These are phyloP conservation scores for Ceriops tagal DNA, from an alignment of 345 rosid genomes.

Conservation along the genomic window DNA sequence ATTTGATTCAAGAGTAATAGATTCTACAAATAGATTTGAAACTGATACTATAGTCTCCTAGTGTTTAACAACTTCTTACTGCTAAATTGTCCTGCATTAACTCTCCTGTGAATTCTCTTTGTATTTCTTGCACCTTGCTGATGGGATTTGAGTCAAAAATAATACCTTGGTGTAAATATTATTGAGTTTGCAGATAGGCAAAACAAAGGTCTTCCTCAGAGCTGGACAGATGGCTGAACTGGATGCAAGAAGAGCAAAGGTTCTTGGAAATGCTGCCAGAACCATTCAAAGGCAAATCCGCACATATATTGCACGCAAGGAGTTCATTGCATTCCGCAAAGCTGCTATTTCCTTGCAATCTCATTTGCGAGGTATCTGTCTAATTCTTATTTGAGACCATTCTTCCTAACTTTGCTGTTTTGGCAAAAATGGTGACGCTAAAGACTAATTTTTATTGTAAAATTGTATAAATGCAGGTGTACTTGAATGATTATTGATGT, in stretches of 20 bases:
- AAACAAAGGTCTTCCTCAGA: slow-evolving; percentile 87
- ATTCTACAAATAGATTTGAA: too few relatives aligned
- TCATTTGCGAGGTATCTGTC: slow-evolving; percentile 71
- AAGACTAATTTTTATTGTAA: background rate
- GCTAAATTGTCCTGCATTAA: too few relatives aligned
- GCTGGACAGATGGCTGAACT: slow-evolving; percentile 99
- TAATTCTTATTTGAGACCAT: slow-evolving; percentile 4
- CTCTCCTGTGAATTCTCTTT: too few relatives aligned
- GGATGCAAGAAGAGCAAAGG: slow-evolving; percentile 97
- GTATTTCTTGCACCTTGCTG: too few relatives aligned
- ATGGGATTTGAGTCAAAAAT: too few relatives aligned
- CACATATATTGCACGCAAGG: slow-evolving; percentile 82
- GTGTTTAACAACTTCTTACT: background rate
- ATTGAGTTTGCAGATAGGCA: slow-evolving; percentile 69
- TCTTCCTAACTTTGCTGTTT: background rate
- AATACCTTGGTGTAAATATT: slow-evolving; percentile 1
- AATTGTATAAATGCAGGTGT: background rate
- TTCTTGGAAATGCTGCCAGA: slow-evolving; percentile 96
- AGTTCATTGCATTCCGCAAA: slow-evolving; percentile 67
- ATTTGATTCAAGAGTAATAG: too few relatives aligned
- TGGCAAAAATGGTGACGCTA: background rate
- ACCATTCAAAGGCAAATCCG: slow-evolving; percentile 81
- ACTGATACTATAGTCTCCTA: background rate
- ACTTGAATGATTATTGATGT: too few relatives aligned
- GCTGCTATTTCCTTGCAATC: slow-evolving; percentile 85